These are phyloP conservation scores for Nephelium lappaceum DNA, from an alignment of 345 rosid species.

Conservation along the genomic window DNA sequence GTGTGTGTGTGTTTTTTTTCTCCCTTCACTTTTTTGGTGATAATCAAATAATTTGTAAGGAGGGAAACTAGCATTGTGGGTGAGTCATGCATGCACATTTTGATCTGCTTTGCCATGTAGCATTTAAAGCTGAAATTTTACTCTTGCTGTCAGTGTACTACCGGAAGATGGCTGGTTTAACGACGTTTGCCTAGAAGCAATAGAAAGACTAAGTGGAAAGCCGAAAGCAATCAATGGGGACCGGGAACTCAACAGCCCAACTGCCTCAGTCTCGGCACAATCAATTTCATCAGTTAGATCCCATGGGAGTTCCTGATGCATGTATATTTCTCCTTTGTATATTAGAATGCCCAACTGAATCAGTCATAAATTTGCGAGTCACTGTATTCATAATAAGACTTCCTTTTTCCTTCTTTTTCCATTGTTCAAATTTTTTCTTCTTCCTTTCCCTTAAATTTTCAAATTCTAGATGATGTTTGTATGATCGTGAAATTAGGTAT, in stretches of 20 bases:
- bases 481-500: slow-evolving; percentile 18
- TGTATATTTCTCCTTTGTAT: slow-evolving; percentile 34
- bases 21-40: no score
- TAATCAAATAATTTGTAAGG: not conserved
- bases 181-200: slow-evolving; percentile 76
- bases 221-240: slow-evolving; percentile 79
- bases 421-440: not conserved
- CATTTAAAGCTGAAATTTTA: not conserved
- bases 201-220: slow-evolving; percentile 87
- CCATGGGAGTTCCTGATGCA: slow-evolving; percentile 70
- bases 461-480: slow-evolving; percentile 13
- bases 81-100: not conserved
- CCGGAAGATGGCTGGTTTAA: slow-evolving; percentile 95
- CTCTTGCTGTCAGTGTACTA: slow-evolving; percentile 55
- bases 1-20: no score
- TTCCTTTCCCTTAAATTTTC: not conserved
- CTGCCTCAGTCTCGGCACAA: slow-evolving; percentile 95
- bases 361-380: slow-evolving; percentile 17
- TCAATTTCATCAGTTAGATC: slow-evolving; percentile 94
- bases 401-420: not conserved
- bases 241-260: slow-evolving; percentile 80
- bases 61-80: not conserved
- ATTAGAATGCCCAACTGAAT: slow-evolving; percentile 30
- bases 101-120: not conserved
- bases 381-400: slow-evolving; percentile 23